Base-by-base conservation (phyloP, 306 rosid species). In the Rosa lucieae region DNA sequence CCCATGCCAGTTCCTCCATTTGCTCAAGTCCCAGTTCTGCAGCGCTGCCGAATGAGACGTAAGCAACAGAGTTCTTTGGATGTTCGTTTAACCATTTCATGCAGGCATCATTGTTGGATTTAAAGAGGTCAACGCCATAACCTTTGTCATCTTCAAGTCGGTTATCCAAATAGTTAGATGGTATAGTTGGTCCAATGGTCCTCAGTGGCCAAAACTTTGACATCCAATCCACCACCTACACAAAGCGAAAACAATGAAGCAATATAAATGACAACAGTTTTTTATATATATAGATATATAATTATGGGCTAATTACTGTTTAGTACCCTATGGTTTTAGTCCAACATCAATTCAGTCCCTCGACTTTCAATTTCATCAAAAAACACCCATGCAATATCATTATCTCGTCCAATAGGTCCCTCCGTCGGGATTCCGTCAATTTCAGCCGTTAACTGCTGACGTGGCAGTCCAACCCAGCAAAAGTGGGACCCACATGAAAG, bases 111-210 rank as follows among this genome's bases (percentile, higher is more conserved):
- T 23, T 53, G 5, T 78, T 55, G 35, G 80, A 2, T n/a, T 46
- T 53, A 3, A 67, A 81, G 32, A 78, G 49, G 40, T 65, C 44
- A 8, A 79, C 10, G 29, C 84, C 81, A 3, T 82, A 82, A 2
- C 61, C 88, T 43, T 17, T 79, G 66, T 82, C 88, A 0, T 78
- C 77, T 58, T 65, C 17, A 10, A 75, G 42, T n/a, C 76, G 37
- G 46, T 69, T 74, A 40, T 82, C 77, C 13, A 82, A 71, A 79
- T 82, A 85, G 11, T 10, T 55, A 4, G 81, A 79, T 1, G 81
- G 85, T 47, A 85, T 43, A 68, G 80, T 85, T 11, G 88, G 88
- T 7, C 86, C 88, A 11, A 85, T 58, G 0, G 82, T 76, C 77
- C 61, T 65, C 56, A 79, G 2, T 9, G 80, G 71, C 77, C 76